Evolutionary conservation across 331 rosid genomes (phyloP).

Genomic region (Prunus yedoensis): DNA sequence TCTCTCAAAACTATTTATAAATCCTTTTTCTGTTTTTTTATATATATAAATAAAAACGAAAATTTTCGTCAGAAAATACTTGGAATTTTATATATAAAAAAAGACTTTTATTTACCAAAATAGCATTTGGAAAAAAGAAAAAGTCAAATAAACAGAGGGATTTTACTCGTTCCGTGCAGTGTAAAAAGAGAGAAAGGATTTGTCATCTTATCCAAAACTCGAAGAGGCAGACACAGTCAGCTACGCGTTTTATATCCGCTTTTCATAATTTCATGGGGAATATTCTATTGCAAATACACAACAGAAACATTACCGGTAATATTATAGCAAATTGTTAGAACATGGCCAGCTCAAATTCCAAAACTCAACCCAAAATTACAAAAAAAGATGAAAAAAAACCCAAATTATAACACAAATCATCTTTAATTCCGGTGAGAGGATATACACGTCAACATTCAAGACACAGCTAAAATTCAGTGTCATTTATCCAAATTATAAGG

Average conservation of each 20-base stretch:
- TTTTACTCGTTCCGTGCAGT: background rate
- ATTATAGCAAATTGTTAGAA: background rate
- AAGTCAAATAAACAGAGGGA: background rate
- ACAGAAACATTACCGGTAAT: background rate
- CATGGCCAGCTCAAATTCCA: background rate
- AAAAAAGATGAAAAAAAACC: background rate
- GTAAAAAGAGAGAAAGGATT: background rate
- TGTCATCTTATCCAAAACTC: background rate
- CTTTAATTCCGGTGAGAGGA: background rate
- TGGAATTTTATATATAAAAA: background rate
- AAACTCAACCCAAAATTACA: background rate
- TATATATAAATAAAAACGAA: no score
- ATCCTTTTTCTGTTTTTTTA: no score
- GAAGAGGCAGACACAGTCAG: background rate
- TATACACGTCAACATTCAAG: no score
- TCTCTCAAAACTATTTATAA: no score
- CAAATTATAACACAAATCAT: background rate
- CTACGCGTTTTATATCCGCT: background rate
- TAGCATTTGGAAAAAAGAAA: background rate
- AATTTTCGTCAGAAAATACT: background rate
- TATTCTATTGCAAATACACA: background rate
- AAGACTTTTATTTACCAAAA: background rate
- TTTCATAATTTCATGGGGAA: background rate
- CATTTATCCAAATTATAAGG: conserved; percentile 2
- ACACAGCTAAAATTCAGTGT: conserved; percentile 2